Evolutionary conservation across 176 grass and related monocot genomes (phyloP).

Genomic region (Avena insularis): DNA sequence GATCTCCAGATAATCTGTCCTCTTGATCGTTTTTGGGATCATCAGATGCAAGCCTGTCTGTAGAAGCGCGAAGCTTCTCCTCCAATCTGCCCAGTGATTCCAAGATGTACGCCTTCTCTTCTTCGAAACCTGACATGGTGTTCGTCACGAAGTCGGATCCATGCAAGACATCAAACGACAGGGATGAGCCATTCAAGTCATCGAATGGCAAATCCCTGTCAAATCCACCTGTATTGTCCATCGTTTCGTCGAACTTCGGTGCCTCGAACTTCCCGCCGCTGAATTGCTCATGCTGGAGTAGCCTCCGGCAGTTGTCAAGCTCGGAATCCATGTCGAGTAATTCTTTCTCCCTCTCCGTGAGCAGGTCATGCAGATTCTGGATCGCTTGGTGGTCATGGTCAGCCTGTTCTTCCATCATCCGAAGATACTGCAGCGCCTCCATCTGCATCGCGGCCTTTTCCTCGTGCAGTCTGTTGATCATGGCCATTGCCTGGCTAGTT

Average conservation of each 20-base stretch:
- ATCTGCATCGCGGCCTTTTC: conserved; percentile 94
- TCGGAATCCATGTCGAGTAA: conserved; percentile 76
- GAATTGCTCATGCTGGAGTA: conserved; percentile 14
- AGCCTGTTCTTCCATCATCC: conserved; percentile 97
- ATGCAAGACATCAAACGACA: conserved; percentile 14
- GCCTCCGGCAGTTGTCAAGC: conserved; percentile 44
- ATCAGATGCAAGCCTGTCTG: conserved; percentile 44
- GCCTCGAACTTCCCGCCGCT: too few relatives aligned
- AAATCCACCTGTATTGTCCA: background rate
- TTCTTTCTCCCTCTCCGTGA: conserved; percentile 94
- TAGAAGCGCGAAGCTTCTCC: conserved; percentile 51
- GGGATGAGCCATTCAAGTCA: background rate
- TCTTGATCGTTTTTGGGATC: conserved; percentile 33
- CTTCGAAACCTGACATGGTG: conserved; percentile 60
- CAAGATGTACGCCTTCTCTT: conserved; percentile 59
- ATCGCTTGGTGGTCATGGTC: conserved; percentile 87
- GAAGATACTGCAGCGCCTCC: conserved; percentile 88
- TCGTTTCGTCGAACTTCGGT: background rate
- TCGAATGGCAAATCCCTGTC: conserved; percentile 6
- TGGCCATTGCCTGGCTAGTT: conserved; percentile 89
- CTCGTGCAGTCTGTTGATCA: conserved; percentile 89
- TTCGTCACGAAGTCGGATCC: conserved; percentile 14
- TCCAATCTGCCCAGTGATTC: conserved; percentile 59
- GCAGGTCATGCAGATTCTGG: conserved; percentile 76
- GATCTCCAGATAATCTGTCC: background rate